Conservation (phyloP, 2,329 filamentous ascomycete species). For the Aspergillus hiratsukae region DNA sequence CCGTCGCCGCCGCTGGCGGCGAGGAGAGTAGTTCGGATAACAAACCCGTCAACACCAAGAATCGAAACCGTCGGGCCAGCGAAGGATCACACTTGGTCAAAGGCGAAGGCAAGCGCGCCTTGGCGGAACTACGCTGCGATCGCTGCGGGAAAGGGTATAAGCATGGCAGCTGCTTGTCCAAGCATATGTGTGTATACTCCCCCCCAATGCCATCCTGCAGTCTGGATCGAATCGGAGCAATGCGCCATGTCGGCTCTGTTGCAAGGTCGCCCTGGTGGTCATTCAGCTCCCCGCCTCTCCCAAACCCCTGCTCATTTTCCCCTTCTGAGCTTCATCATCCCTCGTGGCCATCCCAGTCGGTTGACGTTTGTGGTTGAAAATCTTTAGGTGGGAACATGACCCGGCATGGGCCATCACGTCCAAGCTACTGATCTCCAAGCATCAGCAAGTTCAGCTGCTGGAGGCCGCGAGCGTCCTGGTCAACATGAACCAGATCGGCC, state of each 20-base stretch:
- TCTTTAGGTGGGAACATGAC: constrained; percentile 92
- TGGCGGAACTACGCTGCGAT: constrained; percentile 87
- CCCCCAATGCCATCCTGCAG: constrained; percentile 49
- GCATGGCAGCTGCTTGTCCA: constrained; percentile 99
- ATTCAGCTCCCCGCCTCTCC: constrained; percentile 16
- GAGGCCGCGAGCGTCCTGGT: constrained; percentile 96
- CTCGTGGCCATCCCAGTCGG: constrained; percentile 23
- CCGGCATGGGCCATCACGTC: constrained; percentile 97
- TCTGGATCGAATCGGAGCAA: constrained; percentile 39
- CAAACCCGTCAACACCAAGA: constrained; percentile 47
- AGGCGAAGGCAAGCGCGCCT: constrained; percentile 72
- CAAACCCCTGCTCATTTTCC: constrained; percentile 22
- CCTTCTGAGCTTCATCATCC: constrained; percentile 22
- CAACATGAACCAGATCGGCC: constrained; percentile 70
- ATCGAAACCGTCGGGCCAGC: constrained; percentile 64
- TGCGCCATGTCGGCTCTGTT: constrained; percentile 38
- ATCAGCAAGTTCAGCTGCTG: constrained; percentile 96
- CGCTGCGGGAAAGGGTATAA: constrained; percentile 99
- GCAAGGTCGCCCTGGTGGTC: constrained; percentile 36
- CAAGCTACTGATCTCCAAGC: constrained; percentile 97
- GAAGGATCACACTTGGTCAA: constrained; percentile 81
- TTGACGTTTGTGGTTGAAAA: constrained; percentile 37
- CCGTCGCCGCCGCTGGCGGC: constrained; percentile 21
- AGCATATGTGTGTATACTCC: constrained; percentile 89
- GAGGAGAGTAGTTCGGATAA: constrained; percentile 49